Percentiles rank a stretch among this genome's conserved stretches.
Conservation (phyloP, 1,139 yeast genomes). For the Tardiomyces digboiensis region DNA sequence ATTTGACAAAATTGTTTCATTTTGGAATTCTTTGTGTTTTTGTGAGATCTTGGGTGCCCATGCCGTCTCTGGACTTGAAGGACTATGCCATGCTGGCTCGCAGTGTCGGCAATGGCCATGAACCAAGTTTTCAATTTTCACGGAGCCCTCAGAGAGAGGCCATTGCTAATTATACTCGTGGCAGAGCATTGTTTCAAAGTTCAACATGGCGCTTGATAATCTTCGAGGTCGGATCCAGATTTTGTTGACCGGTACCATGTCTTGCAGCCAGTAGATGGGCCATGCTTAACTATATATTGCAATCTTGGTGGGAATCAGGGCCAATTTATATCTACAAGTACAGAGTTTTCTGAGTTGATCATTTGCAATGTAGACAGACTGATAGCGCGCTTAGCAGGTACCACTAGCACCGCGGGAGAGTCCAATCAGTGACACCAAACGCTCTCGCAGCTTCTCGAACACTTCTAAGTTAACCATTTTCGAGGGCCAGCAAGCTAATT, state of each 20-base stretch:
- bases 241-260: not conserved
- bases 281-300: not conserved
- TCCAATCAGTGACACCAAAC: not conserved
- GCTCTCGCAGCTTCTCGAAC: not conserved
- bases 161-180: not conserved
- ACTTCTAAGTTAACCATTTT: not conserved
- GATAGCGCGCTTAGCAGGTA: not conserved
- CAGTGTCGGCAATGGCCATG: not conserved
- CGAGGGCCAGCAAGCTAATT: no score
- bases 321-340: not conserved
- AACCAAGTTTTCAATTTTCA: not conserved
- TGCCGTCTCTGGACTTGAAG: no score
- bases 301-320: not conserved
- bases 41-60: no score
- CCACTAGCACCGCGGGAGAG: not conserved
- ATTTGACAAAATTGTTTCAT: no score
- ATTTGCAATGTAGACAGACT: not conserved
- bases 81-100: not conserved
- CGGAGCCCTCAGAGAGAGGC: not conserved
- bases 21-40: no score
- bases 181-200: not conserved
- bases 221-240: not conserved
- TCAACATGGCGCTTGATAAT: not conserved
- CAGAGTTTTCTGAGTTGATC: not conserved
- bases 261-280: not conserved